Evolutionary conservation across 2,329 filamentous ascomycete genomes (phyloP), one percentile per base, ranked within the genome.

Genomic region (Acarospora socialis): DNA sequence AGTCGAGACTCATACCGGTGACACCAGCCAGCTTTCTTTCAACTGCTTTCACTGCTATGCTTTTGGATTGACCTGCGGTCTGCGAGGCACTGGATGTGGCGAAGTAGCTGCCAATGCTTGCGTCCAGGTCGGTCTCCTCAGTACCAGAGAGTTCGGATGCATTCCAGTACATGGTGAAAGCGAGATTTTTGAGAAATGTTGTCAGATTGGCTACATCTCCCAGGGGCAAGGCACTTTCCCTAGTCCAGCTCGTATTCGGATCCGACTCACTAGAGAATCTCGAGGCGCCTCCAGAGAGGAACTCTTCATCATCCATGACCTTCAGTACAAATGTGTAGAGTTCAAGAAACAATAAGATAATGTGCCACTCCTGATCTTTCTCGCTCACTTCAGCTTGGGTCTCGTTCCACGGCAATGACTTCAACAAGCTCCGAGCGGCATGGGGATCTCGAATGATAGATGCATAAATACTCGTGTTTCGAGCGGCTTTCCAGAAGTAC

Each of bases 221-320:
- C 7, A 87, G 56, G 1, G 73, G 70, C 4, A 95, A 63, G 26
- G 81, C 76, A 51, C 81, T 75, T 40, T 70, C 66, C 33, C 62
- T 60, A 7, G 57, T 61, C 54, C 78, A 39, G 58, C 63, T 53
- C 63, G 66, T 41, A 67, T 64, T 32, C 61, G 64, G 31, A 63
- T 68, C 34, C 46, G 60, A 15, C 52, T 58, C 17, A 51, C 59
- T 50, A n/a, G 53, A 43, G 13, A 58, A 43, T n/a, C n/a, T n/a
- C 16, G 62, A 59, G 22, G 54, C 58, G 39, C 69, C 57, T 34
- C 66, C 65, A 35, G 73, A 70, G 39, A 92, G 79, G 50, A 98
- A 98, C 46, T 98, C 90, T 43, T 95, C 87, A 41, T 98, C 90
- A 44, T 98, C 90, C 51, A 87, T 92, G 20, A 95, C 73, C 44